Evolutionary conservation across 2,329 filamentous ascomycete genomes (phyloP).

Genomic region (Akanthomyces lecanii): DNA sequence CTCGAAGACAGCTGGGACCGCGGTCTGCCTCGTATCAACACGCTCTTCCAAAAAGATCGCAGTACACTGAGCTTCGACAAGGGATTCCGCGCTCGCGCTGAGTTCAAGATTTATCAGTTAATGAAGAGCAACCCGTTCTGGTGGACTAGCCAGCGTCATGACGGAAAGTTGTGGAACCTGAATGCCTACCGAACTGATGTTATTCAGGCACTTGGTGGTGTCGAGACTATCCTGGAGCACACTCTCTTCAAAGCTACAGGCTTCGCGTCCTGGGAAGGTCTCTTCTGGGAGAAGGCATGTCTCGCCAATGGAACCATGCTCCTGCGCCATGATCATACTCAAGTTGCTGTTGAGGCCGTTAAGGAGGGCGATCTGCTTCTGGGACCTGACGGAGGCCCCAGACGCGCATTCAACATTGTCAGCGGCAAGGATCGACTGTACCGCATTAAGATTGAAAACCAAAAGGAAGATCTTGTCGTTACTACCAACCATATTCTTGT

Average conservation of each 20-base stretch:
- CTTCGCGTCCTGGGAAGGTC: conserved; percentile 93
- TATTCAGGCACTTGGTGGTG: conserved; percentile 91
- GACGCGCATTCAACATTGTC: conserved; percentile 47
- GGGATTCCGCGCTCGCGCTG: conserved; percentile 88
- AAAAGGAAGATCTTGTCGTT: conserved; percentile 45
- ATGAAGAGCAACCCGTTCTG: conserved; percentile 99
- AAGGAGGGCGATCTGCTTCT: conserved; percentile 45
- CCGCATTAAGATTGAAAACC: conserved; percentile 40
- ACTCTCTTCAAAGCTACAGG: conserved; percentile 95
- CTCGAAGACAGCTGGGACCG: conserved; percentile 98
- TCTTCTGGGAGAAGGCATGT: conserved; percentile 77
- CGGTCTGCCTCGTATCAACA: conserved; percentile 95
- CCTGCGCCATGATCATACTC: conserved; percentile 39
- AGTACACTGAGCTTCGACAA: conserved; percentile 98
- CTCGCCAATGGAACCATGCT: conserved; percentile 41
- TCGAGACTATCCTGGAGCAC: conserved; percentile 96
- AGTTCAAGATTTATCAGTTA: conserved; percentile 97
- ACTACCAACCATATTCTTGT: conserved; percentile 47
- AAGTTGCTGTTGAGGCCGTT: conserved; percentile 45
- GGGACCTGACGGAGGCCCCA: conserved; percentile 44
- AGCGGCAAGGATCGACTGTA: conserved; percentile 44
- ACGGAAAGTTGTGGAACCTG: conserved; percentile 95
- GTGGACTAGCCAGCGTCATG: conserved; percentile 97
- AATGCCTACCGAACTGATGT: conserved; percentile 96
- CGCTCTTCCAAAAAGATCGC: conserved; percentile 95